Conservation (phyloP, 495 filamentous ascomycete species). For the Sabuloglossum arenarium region DNA sequence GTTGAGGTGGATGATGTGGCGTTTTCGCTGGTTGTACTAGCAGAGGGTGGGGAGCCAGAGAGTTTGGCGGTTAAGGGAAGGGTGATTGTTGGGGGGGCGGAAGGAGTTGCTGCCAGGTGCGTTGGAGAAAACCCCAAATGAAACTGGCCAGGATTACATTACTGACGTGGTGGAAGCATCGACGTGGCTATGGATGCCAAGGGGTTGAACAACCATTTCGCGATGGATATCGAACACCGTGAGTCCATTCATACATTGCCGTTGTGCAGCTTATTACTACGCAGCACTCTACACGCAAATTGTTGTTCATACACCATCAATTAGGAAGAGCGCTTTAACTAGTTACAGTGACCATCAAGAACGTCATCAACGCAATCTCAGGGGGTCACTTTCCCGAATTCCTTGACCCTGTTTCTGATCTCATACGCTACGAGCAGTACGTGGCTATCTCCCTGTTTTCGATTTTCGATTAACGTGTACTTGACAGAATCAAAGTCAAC, state of each 20-base stretch:
- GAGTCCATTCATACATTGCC: no score
- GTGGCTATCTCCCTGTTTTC: background rate
- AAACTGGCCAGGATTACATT: background rate
- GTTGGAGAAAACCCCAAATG: background rate
- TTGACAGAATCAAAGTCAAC: background rate
- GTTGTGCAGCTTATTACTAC: no score
- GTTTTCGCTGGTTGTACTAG: background rate
- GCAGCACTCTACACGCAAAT: no score
- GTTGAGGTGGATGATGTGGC: background rate
- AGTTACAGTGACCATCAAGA: background rate
- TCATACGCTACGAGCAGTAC: background rate
- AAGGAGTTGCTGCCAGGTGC: background rate
- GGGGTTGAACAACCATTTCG: background rate
- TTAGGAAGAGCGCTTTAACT: background rate
- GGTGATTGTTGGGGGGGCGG: background rate
- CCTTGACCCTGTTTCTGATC: background rate
- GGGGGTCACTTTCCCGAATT: background rate
- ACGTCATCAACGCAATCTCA: background rate
- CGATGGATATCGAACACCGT: background rate
- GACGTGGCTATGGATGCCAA: background rate
- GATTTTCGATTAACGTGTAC: background rate
- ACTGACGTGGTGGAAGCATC: background rate
- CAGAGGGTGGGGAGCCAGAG: background rate
- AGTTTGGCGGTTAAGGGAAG: background rate
- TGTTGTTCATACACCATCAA: no score